These are phyloP conservation scores for Aureobasidium sp. DNA, from an alignment of 2,329 filamentous ascomycete genomes.

Conservation along the genomic window DNA sequence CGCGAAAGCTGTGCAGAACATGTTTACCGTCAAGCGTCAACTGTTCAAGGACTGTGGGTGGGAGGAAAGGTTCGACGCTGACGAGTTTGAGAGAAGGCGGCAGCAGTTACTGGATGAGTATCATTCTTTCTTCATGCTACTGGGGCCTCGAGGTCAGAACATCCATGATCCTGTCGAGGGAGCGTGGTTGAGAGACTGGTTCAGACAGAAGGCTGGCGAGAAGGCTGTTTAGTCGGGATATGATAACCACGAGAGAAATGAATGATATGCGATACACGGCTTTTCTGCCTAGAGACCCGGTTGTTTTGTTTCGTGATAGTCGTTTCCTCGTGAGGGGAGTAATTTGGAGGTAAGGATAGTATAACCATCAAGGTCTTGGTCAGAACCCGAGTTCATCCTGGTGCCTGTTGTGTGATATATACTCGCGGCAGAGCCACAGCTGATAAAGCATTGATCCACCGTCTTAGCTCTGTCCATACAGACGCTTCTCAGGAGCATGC, in stretches of 20 bases:
- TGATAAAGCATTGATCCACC: background rate
- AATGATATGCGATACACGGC: background rate
- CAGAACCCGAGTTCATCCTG: background rate
- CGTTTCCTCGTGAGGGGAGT: background rate
- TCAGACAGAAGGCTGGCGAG: slow-evolving; percentile 11
- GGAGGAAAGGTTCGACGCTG: slow-evolving; percentile 1
- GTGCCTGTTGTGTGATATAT: too few relatives aligned
- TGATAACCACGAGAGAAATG: background rate
- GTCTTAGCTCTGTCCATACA: background rate
- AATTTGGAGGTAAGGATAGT: background rate
- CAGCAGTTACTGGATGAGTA: background rate
- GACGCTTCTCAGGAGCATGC: background rate
- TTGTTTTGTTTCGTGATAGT: background rate
- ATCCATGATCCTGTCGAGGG: slow-evolving; percentile 6
- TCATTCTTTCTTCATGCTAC: background rate
- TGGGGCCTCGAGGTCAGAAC: slow-evolving; percentile 2
- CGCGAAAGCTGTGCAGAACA: slow-evolving; percentile 8
- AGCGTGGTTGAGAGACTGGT: slow-evolving; percentile 10
- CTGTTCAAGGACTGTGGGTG: slow-evolving; percentile 6
- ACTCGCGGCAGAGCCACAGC: background rate
- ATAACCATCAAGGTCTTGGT: background rate
- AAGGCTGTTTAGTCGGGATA: background rate
- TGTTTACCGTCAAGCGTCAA: slow-evolving; percentile 2
- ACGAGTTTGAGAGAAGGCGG: slow-evolving; percentile 5
- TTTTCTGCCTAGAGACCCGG: background rate